These are phyloP conservation scores for Juncus effusus DNA, from an alignment of 176 grass and related monocot genomes.

Conservation along the genomic window DNA sequence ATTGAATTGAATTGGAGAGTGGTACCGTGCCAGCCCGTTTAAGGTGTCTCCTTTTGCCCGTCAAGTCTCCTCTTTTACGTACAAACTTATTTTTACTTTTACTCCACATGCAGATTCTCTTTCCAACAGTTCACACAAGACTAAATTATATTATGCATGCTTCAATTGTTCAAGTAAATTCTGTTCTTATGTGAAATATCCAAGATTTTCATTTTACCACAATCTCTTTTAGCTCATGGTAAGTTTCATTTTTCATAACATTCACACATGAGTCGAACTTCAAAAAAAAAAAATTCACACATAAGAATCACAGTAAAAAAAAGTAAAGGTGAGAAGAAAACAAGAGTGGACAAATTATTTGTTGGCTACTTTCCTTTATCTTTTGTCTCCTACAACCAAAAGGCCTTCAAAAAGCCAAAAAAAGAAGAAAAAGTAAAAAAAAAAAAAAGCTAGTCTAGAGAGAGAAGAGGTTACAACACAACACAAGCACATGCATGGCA, in stretches of 20 bases:
- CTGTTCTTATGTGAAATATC: not conserved
- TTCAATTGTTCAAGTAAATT: not conserved
- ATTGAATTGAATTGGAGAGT: not conserved
- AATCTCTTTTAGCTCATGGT: no score
- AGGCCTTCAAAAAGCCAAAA: slow-evolving; percentile 21
- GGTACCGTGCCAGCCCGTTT: slow-evolving; percentile 25
- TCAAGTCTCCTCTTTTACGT: slow-evolving; percentile 34
- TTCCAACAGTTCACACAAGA: not conserved
- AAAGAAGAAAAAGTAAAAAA: slow-evolving; percentile 22
- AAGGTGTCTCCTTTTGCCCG: slow-evolving; percentile 36
- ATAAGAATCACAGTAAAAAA: not conserved
- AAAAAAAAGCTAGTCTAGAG: slow-evolving; percentile 19
- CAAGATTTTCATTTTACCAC: no score
- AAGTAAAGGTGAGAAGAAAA: not conserved
- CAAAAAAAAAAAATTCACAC: not conserved
- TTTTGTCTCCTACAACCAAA: slow-evolving; percentile 30
- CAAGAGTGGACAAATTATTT: slow-evolving; percentile 26
- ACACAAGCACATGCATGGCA: slow-evolving; percentile 24
- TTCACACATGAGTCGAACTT: not conserved
- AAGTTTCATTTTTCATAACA: not conserved
- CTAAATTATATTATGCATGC: not conserved
- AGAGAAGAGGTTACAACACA: slow-evolving; percentile 22
- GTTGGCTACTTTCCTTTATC: slow-evolving; percentile 29
- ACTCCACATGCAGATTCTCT: slow-evolving; percentile 5
- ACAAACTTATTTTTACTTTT: slow-evolving; percentile 12